Percentiles rank a stretch among this genome's conserved stretches.
phyloP scores from a whole-genome alignment of 441 rosid genomes.

The Isatis lusitanica region DNA sequence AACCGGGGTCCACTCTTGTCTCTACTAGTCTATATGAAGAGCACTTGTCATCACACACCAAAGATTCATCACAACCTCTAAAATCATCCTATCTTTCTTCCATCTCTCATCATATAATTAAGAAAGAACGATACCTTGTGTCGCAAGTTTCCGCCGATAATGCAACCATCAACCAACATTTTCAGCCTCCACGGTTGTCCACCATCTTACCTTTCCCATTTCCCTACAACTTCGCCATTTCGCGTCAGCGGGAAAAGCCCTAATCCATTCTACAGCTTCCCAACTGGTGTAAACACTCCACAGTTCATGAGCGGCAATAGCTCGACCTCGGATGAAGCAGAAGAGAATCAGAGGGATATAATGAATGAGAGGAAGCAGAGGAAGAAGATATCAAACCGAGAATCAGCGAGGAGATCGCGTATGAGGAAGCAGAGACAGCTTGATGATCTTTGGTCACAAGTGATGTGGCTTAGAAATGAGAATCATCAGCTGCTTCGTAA shows the following conservation, averaged over 20 bases:
- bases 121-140: background rate
- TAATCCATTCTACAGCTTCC: conserved; percentile 39
- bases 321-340: conserved; percentile 82
- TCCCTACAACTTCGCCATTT: conserved; percentile 36
- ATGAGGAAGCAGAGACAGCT: conserved; percentile 65
- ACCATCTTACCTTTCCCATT: conserved; percentile 46
- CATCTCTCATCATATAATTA: background rate
- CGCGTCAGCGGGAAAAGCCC: conserved; percentile 24
- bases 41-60: conserved; percentile 7
- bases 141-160: background rate
- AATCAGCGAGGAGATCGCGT: conserved; percentile 63
- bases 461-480: conserved; percentile 53
- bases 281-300: conserved; percentile 41
- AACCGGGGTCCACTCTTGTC: conserved; percentile 22
- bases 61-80: conserved; percentile 6
- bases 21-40: conserved; percentile 22
- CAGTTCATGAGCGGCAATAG: conserved; percentile 62
- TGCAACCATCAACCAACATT: conserved; percentile 14
- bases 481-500: conserved; percentile 60
- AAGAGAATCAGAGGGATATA: conserved; percentile 51
- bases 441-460: conserved; percentile 67
- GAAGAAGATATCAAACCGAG: conserved; percentile 64
- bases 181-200: conserved; percentile 1
- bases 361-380: conserved; percentile 56
- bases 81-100: background rate